Percentiles rank a stretch among this genome's conserved stretches.
Evolutionary conservation across 495 filamentous ascomycete species (phyloP).

Genomic region (Delitschia confertaspora): DNA sequence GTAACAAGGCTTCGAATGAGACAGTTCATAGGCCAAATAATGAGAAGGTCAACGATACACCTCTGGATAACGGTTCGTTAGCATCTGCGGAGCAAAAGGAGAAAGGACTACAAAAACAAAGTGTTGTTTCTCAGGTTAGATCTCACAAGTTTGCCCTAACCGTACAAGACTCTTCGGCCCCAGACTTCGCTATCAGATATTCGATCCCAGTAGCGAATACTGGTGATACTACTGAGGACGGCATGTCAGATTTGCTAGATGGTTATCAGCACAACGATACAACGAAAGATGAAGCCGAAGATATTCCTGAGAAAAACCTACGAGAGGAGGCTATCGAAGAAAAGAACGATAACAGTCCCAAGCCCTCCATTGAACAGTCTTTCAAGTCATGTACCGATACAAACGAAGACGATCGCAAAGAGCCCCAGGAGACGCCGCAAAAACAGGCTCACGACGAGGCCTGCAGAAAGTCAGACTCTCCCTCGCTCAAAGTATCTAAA

Average conservation of each 20-base stretch:
- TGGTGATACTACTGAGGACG: conserved; percentile 9
- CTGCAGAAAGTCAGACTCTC: conserved; percentile 17
- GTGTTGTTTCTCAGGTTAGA: conserved; percentile 13
- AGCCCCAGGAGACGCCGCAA: no score
- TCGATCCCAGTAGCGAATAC: conserved; percentile 12
- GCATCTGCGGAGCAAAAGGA: background rate
- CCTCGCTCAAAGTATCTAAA: conserved; percentile 18
- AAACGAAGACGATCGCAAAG: no score
- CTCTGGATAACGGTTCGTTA: background rate
- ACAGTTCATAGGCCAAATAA: no score
- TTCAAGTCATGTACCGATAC: conserved; percentile 21
- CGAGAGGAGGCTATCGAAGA: conserved; percentile 3
- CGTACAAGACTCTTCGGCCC: conserved; percentile 16
- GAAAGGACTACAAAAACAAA: conserved; percentile 1
- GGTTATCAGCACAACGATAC: conserved; percentile 17
- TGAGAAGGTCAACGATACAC: no score
- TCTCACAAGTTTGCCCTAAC: conserved; percentile 1
- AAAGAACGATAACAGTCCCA: conserved; percentile 12
- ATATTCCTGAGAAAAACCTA: background rate
- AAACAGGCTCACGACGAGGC: no score
- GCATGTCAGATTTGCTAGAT: conserved; percentile 16
- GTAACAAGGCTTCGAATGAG: no score
- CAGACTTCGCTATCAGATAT: conserved; percentile 21
- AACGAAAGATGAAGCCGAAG: conserved; percentile 6
- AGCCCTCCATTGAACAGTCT: conserved; percentile 21